phyloP scores from a whole-genome alignment of 129 eudicot genomes.

The Chrysanthemum makinoi region DNA sequence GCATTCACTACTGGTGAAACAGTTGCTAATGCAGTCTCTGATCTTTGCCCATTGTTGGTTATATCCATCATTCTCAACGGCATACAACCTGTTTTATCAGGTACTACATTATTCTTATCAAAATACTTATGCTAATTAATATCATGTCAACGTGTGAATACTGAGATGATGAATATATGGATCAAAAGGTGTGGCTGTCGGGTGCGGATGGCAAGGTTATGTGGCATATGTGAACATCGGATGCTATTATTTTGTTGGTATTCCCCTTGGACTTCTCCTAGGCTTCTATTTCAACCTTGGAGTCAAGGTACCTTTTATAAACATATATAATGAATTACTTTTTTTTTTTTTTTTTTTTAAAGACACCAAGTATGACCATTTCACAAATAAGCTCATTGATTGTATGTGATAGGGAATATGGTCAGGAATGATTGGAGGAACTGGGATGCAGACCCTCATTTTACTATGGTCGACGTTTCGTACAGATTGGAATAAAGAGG shows the following conservation, averaged over 20 bases:
- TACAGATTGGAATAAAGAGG: slow-evolving; percentile 87
- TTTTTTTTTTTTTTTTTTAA: no score
- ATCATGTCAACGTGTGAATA: no score
- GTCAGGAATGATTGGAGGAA: slow-evolving; percentile 92
- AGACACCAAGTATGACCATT: not conserved
- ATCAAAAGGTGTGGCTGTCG: slow-evolving; percentile 71
- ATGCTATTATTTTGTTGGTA: slow-evolving; percentile 78
- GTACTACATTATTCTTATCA: slow-evolving; percentile 15
- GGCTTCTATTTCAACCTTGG: slow-evolving; percentile 75
- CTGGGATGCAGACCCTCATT: slow-evolving; percentile 62
- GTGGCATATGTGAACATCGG: slow-evolving; percentile 90
- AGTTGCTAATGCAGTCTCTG: slow-evolving; percentile 73
- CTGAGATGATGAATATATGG: not conserved
- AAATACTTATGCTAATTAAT: not conserved
- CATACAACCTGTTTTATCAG: slow-evolving; percentile 84
- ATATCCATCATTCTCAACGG: slow-evolving; percentile 76
- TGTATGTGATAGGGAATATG: slow-evolving; percentile 61
- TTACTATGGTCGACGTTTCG: slow-evolving; percentile 56
- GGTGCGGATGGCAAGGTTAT: slow-evolving; percentile 97
- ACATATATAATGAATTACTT: not conserved
- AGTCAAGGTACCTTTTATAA: slow-evolving; percentile 48
- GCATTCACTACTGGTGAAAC: slow-evolving; percentile 64
- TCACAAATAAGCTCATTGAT: not conserved
- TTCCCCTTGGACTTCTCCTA: slow-evolving; percentile 73
- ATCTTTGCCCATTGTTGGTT: slow-evolving; percentile 76